Evolutionary conservation across 2,329 filamentous ascomycete genomes (phyloP), one percentile per base, ranked within the genome.

Genomic region (Fusarium sp.): DNA sequence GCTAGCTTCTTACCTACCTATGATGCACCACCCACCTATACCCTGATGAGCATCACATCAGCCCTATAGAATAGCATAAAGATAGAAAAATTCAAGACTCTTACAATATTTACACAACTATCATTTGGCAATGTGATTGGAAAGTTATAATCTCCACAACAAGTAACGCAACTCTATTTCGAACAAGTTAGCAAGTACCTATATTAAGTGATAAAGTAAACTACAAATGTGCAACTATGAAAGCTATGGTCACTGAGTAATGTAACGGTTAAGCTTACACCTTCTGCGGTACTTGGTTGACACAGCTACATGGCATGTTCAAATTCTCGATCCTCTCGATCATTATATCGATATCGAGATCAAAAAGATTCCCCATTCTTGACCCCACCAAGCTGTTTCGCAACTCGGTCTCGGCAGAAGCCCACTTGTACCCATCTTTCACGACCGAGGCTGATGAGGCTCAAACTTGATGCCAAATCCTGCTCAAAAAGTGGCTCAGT

Each of bases 31-130:
- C 53, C 69, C 34, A 69, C 68, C 63, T 78, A 77, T 77, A 77
- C 76, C 76, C 70, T 70, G 75, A 75, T 77, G 76, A 71, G 71
- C 73, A 76, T 76, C 73, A 73, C 73, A 77, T 77, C 75, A 74
- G 57, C 16, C 32, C 45, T 34, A 55, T 68, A 67, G 60, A 63
- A 68, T 42, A 66, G 60, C 58, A 58, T 29, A 62, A 68, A 71
- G 55, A 74, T 63, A 66, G 42, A 57, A 47, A 40, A 61, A 59
- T 52, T 42, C 40, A 52, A 52, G 73, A 18, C 55, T 59, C 59
- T 62, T 42, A 46, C 51, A 52, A 34, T 11, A 20, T 54, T 38
- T 18, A 22, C 12, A n/a, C 2, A 20, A 14, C 11, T 25, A 34
- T 2, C 4, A 16, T 4, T n/a, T 18, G n/a, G 7, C 12, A n/a